These are phyloP conservation scores for Phytophthora tubulina DNA, from an alignment of 352 stramenopile genomes.

Conservation along the genomic window DNA sequence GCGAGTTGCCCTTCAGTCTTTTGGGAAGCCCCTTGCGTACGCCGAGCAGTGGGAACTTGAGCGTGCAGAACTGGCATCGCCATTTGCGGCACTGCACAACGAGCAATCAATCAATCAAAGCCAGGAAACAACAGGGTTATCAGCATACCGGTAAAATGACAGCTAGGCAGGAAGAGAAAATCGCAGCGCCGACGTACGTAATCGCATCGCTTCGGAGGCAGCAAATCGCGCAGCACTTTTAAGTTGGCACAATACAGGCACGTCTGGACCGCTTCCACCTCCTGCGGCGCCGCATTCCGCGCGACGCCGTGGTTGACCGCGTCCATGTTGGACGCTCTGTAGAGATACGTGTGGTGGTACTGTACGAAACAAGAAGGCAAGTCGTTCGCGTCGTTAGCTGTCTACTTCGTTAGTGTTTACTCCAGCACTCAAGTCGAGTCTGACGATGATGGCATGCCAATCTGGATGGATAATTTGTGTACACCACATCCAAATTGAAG, in stretches of 20 bases:
- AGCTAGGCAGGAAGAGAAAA: background rate
- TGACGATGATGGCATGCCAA: constrained; percentile 30
- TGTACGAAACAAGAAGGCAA: background rate
- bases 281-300: background rate
- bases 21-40: constrained; percentile 54
- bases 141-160: background rate
- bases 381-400: background rate
- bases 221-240: constrained; percentile 57
- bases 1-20: constrained; percentile 62
- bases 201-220: constrained; percentile 66
- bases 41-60: constrained; percentile 61
- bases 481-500: constrained; percentile 25
- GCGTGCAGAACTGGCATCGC: constrained; percentile 73
- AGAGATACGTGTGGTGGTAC: constrained; percentile 36
- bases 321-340: constrained; percentile 8
- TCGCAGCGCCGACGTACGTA: constrained; percentile 46
- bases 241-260: constrained; percentile 62
- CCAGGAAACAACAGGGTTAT: constrained; percentile 1
- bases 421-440: constrained; percentile 9
- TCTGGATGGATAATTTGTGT: constrained; percentile 16
- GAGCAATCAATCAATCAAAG: background rate
- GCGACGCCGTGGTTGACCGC: background rate
- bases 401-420: constrained; percentile 14
- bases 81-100: constrained; percentile 50
- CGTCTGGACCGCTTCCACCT: constrained; percentile 14